A percentile compares a stretch with the other conserved stretches of the same genome.
Conservation (phyloP, 164 flowering plant species). For the Chimonanthus praecox region DNA sequence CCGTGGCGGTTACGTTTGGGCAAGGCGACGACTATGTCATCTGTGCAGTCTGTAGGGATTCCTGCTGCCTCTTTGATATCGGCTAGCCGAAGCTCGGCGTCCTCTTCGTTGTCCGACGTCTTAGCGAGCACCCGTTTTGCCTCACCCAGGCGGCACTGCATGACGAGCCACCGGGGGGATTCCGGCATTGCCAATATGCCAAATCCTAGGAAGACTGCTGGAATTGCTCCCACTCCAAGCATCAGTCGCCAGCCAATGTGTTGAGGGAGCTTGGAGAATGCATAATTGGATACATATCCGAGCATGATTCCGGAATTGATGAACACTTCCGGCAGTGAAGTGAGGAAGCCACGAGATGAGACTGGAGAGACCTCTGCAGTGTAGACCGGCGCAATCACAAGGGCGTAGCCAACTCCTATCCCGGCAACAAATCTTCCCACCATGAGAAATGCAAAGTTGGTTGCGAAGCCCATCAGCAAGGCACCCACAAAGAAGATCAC, state of each 20-base stretch:
- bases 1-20: constrained; percentile 24
- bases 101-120: constrained; percentile 23
- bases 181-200: constrained; percentile 31
- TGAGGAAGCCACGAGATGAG: constrained; percentile 11
- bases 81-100: constrained; percentile 22
- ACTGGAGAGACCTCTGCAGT: constrained; percentile 15
- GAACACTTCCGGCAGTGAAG: constrained; percentile 15
- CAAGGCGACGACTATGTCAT: constrained; percentile 23
- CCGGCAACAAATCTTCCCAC: constrained; percentile 15
- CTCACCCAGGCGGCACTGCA: constrained; percentile 31
- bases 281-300: constrained; percentile 12
- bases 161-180: constrained; percentile 36
- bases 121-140: constrained; percentile 25
- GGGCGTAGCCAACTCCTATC: constrained; percentile 14
- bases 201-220: constrained; percentile 4
- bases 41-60: constrained; percentile 19
- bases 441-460: constrained; percentile 13
- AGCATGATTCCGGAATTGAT: constrained; percentile 13
- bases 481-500: constrained; percentile 18
- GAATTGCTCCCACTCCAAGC: constrained; percentile 13
- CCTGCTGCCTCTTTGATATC: constrained; percentile 28
- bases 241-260: constrained; percentile 14
- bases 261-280: constrained; percentile 3
- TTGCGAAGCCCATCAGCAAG: constrained; percentile 11
- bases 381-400: constrained; percentile 16